Base-by-base conservation (phyloP, 2,329 filamentous ascomycete species). In the Alternaria gaisen region DNA sequence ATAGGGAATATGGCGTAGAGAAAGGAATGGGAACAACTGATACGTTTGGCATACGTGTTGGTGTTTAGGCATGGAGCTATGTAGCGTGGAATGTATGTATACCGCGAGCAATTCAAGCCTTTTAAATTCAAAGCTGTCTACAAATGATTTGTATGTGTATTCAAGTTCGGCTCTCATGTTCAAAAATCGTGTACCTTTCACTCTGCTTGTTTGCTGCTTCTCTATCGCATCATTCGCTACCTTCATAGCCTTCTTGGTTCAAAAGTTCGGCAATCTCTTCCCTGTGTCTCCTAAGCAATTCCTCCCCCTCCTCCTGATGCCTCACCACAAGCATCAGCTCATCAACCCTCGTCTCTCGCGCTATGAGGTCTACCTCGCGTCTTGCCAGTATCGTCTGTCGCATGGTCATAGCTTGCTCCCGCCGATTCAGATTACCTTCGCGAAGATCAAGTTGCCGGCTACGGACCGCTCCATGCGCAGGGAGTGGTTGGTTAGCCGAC, bases 1-100 rank as follows among this genome's bases (percentile, higher is more conserved):
- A 56, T 46, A 58, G 41, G 59, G 61, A 50, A 48, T 18, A 56
- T 56, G 60, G 56, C 56, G 50, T 60, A 60, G 56, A 60, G 47
- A 47, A 62, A 51, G 36, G 56, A 47, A 54, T 16, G 32, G 44
- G 24, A 46, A 46, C 47, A 54, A 18, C 50, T 26, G 30, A 56
- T 20, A 36, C 6, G 48, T 53, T 57, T 56, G 43, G 47, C 50
- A 53, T 47, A 50, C 38, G 30, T 34, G 40, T 34, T 24, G 38
- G 41, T 51, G 18, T 47, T 14, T 32, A n/a, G 43, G 43, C 30
- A 43, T 43, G 36, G 30, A 48, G 20, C 53, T 46, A 51, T 36
- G 18, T 24, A 55, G n/a, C 47, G 18, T 36, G 46, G 44, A 22
- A 40, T 28, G 36, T 58, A 58, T 28, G 58, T 58, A 53, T 58